Evolutionary conservation across 2,329 filamentous ascomycete genomes (phyloP).

Genomic region (Ilyonectria sp.): DNA sequence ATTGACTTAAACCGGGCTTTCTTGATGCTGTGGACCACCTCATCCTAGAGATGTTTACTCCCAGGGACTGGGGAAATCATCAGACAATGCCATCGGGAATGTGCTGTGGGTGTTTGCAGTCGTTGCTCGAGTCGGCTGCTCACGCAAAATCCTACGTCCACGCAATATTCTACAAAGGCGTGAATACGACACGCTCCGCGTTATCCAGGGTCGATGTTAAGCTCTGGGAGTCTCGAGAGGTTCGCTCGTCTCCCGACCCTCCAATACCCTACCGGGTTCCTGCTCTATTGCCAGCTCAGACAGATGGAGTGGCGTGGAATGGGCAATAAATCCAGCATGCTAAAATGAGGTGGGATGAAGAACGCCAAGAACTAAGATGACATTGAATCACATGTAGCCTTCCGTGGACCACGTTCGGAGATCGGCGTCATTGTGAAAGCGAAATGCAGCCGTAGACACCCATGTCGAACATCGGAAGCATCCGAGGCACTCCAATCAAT

Average conservation of each 20-base stretch:
- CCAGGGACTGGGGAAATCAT: not conserved
- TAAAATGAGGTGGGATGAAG: not conserved
- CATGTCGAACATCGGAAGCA: not conserved
- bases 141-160: no score
- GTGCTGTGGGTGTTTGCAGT: not conserved
- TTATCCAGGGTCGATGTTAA: not conserved
- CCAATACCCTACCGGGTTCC: not conserved
- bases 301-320: no score
- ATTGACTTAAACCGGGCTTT: slow-evolving; percentile 11
- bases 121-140: not conserved
- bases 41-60: not conserved
- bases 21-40: not conserved
- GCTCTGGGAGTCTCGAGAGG: not conserved
- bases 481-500: not conserved
- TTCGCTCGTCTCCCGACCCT: not conserved
- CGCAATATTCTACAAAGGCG: not conserved
- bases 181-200: not conserved
- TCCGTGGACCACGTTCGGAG: not conserved
- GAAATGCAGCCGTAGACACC: not conserved
- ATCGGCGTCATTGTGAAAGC: not conserved
- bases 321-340: not conserved
- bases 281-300: not conserved
- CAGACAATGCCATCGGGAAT: not conserved
- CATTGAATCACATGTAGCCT: not conserved
- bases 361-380: not conserved